Base-by-base conservation (phyloP, 805 yeast species). In the Metschnikowia gelsemii region DNA sequence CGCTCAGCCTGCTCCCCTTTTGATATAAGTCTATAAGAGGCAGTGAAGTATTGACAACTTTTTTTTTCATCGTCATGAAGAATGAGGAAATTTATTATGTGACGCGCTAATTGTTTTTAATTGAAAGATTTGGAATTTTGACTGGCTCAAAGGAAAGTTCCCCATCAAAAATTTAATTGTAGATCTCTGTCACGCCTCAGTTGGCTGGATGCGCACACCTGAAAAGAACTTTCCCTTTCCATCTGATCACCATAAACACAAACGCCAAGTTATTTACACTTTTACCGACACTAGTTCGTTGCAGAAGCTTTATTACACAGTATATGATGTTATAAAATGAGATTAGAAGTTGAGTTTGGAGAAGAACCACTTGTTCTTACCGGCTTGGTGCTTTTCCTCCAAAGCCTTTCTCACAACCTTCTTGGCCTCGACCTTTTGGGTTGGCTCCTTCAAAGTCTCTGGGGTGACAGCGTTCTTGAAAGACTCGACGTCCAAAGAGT, bases 301-400 rank as follows among this genome's bases (percentile, higher is more conserved):
- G 53, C 55, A 51, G 49, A 43, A 43, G 48, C 38, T 49, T 46
- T 50, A 52, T 50, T 50, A 50, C 50, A 51, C 53, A 47, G 35
- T 45, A 49, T 46, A 43, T 46, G 54, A 42, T 39, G 46, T 37
- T 47, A 51, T 52, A 46, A 47, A 50, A 47, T 46, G 53, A 43
- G 54, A 49, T 81, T 86, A 87, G 79, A 87, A 87, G 78, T 84
- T 82, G 72, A 87, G 84, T 80, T 93, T 93, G 76, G 96, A 83
- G 90, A 93, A 93, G 83, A 93, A 93, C 99, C 99, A 93, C 80
- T 89, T 90, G 90, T 91, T 91, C 86, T 93, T 89, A 74, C 99
- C 99, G 70, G 96, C 88, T 75, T 87, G 95, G 82, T 91, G 96
- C 83, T 89, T 88, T 80, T 91, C 96, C 80, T 93, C 99, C 70